These are phyloP conservation scores for Phlebiopsis flavidoalba DNA, from an alignment of 768 basidiomycete species.

Conservation along the genomic window DNA sequence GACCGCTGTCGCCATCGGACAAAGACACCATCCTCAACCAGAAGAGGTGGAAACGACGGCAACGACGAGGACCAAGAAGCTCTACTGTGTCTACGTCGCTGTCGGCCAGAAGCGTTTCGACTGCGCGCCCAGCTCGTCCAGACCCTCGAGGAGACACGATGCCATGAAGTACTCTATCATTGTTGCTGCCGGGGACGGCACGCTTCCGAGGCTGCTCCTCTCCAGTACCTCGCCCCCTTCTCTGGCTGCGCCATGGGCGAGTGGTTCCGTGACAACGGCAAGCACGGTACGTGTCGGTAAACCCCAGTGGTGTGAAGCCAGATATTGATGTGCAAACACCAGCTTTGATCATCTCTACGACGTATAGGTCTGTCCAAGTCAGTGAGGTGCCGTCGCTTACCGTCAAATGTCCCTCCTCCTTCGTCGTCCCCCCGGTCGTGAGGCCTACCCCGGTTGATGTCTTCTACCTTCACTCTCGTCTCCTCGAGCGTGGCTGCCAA, in stretches of 20 bases:
- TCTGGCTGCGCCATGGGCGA: conserved; percentile 99
- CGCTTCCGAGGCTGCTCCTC: conserved; percentile 97
- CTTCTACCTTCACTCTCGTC: conserved; percentile 99
- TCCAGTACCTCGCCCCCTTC: conserved; percentile 99
- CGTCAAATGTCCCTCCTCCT: conserved; percentile 99
- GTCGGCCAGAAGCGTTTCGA: conserved; percentile 99
- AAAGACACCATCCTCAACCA: conserved; percentile 99
- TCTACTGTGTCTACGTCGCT: conserved; percentile 99
- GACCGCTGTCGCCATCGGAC: conserved; percentile 98
- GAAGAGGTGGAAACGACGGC: conserved; percentile 99
- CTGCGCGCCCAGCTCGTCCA: conserved; percentile 96
- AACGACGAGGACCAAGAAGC: conserved; percentile 95
- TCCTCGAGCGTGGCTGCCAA: conserved; percentile 99
- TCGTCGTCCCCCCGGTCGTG: conserved; percentile 99
- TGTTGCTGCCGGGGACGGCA: conserved; percentile 99
- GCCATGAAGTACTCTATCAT: conserved; percentile 99
- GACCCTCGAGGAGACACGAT: conserved; percentile 97
- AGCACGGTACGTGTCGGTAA: conserved; percentile 68
- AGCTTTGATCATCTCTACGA: conserved; percentile 99
- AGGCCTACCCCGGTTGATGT: conserved; percentile 99
- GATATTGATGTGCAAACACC: background rate
- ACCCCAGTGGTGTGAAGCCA: background rate
- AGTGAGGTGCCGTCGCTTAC: conserved; percentile 99
- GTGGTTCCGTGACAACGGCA: conserved; percentile 99
- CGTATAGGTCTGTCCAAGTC: conserved; percentile 99